Evolutionary conservation across 768 basidiomycete species (phyloP).

Genomic region (Leccinum uliginosum): DNA sequence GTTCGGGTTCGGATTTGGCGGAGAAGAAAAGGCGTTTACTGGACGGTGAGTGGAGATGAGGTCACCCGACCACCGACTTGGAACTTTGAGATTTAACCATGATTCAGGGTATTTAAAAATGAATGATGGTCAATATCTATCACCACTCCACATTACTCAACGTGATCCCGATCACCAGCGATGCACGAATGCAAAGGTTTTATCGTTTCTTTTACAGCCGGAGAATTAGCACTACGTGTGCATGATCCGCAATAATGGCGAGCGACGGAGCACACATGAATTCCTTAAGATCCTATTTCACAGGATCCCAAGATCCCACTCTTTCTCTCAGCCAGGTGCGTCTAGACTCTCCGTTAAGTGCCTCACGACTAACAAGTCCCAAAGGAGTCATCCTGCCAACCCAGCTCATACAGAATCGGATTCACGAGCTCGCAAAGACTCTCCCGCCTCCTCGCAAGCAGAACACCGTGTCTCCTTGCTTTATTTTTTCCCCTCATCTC

Average conservation of each 20-base stretch:
- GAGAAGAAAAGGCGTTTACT: conserved; percentile 7
- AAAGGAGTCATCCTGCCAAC: conserved; percentile 60
- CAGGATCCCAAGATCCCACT: conserved; percentile 34
- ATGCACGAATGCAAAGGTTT: conserved; percentile 40
- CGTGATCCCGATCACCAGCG: conserved; percentile 19
- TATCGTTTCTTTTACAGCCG: conserved; percentile 25
- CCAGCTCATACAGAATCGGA: conserved; percentile 71
- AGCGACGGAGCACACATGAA: neutral
- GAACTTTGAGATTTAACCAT: neutral
- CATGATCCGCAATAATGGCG: neutral
- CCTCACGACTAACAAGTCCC: conserved; percentile 4
- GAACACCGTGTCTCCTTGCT: conserved; percentile 55
- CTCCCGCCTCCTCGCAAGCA: conserved; percentile 83
- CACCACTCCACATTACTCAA: conserved; percentile 31
- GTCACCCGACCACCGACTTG: neutral
- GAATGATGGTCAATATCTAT: conserved; percentile 33
- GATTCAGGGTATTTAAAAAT: conserved; percentile 36
- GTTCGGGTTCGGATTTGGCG: conserved; percentile 35
- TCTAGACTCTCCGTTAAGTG: neutral
- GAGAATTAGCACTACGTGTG: conserved; percentile 13
- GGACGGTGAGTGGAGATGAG: neutral
- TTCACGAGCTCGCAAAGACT: conserved; percentile 75
- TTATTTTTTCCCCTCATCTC: conserved; percentile 1
- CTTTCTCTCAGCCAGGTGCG: conserved; percentile 33
- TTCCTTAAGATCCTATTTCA: conserved; percentile 26